Conservation (phyloP, 2,329 filamentous ascomycete genomes). For the Cercospora zeina region DNA sequence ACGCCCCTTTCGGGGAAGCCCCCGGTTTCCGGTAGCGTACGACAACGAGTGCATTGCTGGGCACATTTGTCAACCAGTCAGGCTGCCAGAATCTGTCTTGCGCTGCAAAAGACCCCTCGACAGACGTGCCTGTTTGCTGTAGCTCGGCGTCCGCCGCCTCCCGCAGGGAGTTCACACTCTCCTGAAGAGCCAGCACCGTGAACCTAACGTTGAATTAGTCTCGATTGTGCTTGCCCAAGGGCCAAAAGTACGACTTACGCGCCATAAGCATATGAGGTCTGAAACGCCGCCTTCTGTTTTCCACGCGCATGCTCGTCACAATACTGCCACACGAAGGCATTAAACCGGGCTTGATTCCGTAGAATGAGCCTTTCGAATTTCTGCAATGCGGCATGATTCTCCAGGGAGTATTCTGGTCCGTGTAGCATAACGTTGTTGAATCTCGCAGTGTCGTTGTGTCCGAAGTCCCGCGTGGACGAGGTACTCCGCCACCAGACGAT, state of each 20-base stretch:
- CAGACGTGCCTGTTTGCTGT: not conserved
- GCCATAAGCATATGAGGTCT: not conserved
- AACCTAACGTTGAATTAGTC: not conserved
- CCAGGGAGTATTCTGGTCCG: not conserved
- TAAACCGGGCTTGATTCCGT: not conserved
- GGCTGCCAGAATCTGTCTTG: not conserved
- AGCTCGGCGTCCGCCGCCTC: not conserved
- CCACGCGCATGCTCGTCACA: not conserved
- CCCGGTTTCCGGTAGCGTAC: not conserved
- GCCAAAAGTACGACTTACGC: not conserved
- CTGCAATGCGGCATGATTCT: not conserved
- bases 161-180: not conserved
- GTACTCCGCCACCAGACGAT: not conserved
- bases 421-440: not conserved
- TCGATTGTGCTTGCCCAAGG: not conserved
- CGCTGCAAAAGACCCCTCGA: not conserved
- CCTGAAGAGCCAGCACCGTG: not conserved
- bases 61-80: not conserved
- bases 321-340: not conserved
- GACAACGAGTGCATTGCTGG: not conserved
- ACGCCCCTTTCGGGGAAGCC: not conserved
- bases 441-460: not conserved
- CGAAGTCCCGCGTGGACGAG: not conserved
- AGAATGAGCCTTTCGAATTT: not conserved
- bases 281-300: not conserved